phyloP scores from a whole-genome alignment of 495 filamentous ascomycete genomes.

The Podospora fimiseda region DNA sequence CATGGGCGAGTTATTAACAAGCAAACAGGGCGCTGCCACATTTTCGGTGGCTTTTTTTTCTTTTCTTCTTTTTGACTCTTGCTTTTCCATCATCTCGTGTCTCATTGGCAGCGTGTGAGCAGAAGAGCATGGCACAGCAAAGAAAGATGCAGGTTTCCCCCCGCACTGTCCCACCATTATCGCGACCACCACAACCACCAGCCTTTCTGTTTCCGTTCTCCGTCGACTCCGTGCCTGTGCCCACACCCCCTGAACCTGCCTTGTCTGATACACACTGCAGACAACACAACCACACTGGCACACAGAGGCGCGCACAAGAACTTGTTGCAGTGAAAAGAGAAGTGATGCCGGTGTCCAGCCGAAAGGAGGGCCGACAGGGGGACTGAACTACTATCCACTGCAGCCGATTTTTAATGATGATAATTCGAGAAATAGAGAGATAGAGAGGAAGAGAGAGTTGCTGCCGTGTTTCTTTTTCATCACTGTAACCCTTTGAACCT shows the following conservation, averaged over 20 bases:
- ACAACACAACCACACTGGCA: neutral
- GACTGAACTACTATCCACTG: neutral
- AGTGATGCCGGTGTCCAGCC: neutral
- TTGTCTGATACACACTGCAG: neutral
- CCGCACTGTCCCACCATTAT: conserved; percentile 1
- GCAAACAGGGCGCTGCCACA: no score
- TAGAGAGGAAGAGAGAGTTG: no score
- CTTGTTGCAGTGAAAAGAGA: neutral
- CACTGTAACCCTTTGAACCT: neutral
- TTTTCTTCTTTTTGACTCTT: neutral
- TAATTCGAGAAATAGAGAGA: no score
- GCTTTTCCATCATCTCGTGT: neutral
- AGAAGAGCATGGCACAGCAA: neutral
- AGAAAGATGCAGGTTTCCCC: neutral
- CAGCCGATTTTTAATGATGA: no score
- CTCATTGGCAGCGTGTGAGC: no score
- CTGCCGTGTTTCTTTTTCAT: no score
- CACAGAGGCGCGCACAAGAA: no score
- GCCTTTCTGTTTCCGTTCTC: neutral
- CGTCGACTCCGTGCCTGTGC: neutral
- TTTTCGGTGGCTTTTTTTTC: neutral
- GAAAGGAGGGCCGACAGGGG: conserved; percentile 1
- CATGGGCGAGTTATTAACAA: no score
- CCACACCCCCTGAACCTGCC: neutral
- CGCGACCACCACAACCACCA: no score